These are phyloP conservation scores for Tulasnella sp. DNA, from an alignment of 768 basidiomycete species.

Conservation along the genomic window DNA sequence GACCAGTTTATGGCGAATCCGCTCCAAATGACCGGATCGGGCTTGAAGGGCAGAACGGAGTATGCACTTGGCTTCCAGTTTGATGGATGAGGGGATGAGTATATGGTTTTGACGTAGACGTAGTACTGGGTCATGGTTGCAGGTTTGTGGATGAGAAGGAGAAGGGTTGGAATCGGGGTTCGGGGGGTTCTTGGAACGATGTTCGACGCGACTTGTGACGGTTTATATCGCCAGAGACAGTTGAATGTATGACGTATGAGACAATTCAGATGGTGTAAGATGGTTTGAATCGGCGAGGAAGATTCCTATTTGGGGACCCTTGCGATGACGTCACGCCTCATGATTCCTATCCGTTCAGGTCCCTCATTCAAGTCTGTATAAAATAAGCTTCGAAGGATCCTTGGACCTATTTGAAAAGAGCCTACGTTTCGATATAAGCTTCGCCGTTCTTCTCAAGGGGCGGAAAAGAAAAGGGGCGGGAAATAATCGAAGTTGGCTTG, in stretches of 20 bases:
- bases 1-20: constrained; percentile 9
- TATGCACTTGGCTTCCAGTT: background rate
- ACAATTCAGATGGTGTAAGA: background rate
- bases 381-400: no score
- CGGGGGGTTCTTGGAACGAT: background rate
- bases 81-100: background rate
- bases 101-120: constrained; percentile 5
- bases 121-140: background rate
- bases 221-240: no score
- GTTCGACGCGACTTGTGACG: no score
- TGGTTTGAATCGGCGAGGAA: background rate
- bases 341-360: background rate
- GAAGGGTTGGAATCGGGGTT: background rate
- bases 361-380: background rate
- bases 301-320: background rate
- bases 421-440: no score
- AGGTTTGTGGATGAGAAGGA: background rate
- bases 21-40: background rate
- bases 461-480: background rate
- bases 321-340: background rate
- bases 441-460: background rate
- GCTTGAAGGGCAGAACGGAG: background rate
- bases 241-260: background rate
- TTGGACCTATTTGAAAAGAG: no score
- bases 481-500: constrained; percentile 6